Conservation (phyloP, 2,329 filamentous ascomycete species). For the Cordyceps militaris region DNA sequence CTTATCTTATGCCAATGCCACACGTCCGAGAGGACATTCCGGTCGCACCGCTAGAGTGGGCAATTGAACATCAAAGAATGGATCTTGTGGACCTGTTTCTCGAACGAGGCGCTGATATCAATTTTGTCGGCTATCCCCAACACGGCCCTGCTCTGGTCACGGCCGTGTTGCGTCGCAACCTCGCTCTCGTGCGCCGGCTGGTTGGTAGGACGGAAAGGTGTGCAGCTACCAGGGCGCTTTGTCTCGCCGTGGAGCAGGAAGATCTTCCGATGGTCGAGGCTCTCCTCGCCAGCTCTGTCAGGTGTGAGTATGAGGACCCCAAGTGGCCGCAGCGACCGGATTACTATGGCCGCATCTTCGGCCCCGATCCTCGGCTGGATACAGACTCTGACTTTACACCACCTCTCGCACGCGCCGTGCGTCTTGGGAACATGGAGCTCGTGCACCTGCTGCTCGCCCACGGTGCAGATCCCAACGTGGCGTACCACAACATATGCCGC, state of each 20-base stretch:
- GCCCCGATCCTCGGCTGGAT: background rate
- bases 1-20: background rate
- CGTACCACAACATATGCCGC: background rate
- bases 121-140: background rate
- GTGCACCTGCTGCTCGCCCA: constrained; percentile 1
- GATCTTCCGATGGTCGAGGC: background rate
- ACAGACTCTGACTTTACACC: background rate
- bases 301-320: constrained; percentile 1
- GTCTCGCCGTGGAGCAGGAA: background rate
- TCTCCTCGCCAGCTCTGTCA: background rate
- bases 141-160: constrained; percentile 2
- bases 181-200: background rate
- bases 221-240: background rate
- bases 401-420: constrained; percentile 2
- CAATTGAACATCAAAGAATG: background rate
- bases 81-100: constrained; percentile 2
- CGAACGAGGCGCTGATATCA: background rate
- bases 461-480: constrained; percentile 6
- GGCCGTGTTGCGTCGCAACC: background rate
- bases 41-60: background rate
- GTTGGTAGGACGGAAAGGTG: background rate
- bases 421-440: background rate
- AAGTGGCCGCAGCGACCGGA: background rate
- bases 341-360: background rate
- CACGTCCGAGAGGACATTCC: background rate